Percentiles rank a stretch among this genome's conserved stretches.
These are phyloP conservation scores for Schrenkiella parvula DNA, from an alignment of 345 rosid species.

Conservation along the genomic window DNA sequence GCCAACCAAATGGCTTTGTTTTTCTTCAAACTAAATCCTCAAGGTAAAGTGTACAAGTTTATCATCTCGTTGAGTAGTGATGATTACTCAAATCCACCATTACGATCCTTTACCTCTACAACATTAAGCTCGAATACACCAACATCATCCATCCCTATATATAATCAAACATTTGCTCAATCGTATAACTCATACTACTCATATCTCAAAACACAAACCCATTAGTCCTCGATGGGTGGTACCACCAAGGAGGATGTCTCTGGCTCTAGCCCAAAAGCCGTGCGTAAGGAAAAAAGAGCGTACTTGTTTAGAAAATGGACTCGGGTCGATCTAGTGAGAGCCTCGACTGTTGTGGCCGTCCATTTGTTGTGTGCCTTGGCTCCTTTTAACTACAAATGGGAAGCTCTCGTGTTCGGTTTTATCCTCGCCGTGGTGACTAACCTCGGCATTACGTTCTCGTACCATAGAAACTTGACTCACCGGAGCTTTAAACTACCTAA, in stretches of 20 bases:
- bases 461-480: slow-evolving; percentile 37
- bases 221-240: slow-evolving; percentile 14
- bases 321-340: slow-evolving; percentile 11
- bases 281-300: slow-evolving; percentile 8
- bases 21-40: not conserved
- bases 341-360: slow-evolving; percentile 24
- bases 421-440: slow-evolving; percentile 5
- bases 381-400: slow-evolving; percentile 31
- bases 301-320: slow-evolving; percentile 28
- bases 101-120: slow-evolving; percentile 21
- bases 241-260: slow-evolving; percentile 13
- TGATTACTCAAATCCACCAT: slow-evolving; percentile 24
- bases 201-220: slow-evolving; percentile 1
- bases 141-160: slow-evolving; percentile 1
- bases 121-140: slow-evolving; percentile 4
- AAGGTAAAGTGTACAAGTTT: slow-evolving; percentile 8
- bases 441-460: slow-evolving; percentile 34
- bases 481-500: slow-evolving; percentile 35
- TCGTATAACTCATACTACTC: not conserved
- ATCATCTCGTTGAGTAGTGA: slow-evolving; percentile 15
- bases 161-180: not conserved
- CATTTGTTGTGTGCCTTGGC: slow-evolving; percentile 25
- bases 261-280: slow-evolving; percentile 10
- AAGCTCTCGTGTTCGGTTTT: slow-evolving; percentile 22
- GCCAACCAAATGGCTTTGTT: slow-evolving; percentile 13